These are phyloP conservation scores for Uronychia binucleata DNA, from an alignment of 73 alveolate genomes.

Conservation along the genomic window DNA sequence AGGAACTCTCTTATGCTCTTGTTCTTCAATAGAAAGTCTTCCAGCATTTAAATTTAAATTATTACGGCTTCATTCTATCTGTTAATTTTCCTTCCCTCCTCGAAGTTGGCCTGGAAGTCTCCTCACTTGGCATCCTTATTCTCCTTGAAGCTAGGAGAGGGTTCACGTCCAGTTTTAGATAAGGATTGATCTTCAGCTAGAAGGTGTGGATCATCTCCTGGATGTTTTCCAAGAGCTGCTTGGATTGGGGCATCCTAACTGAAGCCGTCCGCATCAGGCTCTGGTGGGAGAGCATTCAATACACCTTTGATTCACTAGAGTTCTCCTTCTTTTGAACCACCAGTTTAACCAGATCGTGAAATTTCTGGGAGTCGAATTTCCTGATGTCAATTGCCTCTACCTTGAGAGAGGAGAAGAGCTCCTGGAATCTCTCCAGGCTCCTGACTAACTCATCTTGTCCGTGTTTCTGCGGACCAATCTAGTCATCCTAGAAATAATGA, in stretches of 20 bases:
- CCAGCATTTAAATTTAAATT: background rate
- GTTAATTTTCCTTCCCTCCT: too few species aligned
- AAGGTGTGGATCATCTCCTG: background rate
- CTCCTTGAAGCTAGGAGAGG: background rate
- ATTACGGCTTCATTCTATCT: too few species aligned
- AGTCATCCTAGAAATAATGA: background rate
- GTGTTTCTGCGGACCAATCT: too few species aligned
- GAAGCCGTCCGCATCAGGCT: background rate
- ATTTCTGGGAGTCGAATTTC: background rate
- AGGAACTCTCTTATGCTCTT: background rate
- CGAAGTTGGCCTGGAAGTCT: too few species aligned
- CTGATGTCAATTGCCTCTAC: background rate
- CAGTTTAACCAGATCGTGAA: background rate
- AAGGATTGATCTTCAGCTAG: background rate
- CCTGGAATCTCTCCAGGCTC: too few species aligned
- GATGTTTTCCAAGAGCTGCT: background rate
- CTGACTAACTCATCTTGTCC: too few species aligned
- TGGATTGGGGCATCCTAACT: background rate
- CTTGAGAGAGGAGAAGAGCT: background rate
- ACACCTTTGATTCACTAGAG: background rate
- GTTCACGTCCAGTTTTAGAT: background rate
- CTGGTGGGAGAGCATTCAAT: background rate
- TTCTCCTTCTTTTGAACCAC: constrained; percentile 1
- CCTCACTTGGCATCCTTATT: background rate
- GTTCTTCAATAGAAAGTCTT: background rate